Base-by-base conservation (phyloP, 2,329 filamentous ascomycete genomes). In the Aspergillaceae sp. region DNA sequence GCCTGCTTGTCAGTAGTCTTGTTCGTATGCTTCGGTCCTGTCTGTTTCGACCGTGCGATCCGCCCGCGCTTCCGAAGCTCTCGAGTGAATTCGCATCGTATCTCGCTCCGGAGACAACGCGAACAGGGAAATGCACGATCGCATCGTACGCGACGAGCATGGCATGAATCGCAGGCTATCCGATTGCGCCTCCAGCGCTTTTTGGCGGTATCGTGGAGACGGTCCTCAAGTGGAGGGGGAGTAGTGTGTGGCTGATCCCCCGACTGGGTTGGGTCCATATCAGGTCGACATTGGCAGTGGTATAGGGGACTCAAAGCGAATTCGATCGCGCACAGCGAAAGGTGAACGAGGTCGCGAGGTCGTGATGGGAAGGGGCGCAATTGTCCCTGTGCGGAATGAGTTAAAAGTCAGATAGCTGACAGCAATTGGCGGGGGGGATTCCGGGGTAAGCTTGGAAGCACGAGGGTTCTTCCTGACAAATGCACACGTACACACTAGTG, bases 1-100 rank as follows among this genome's bases (percentile, higher is more conserved):
- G 34, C 7, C 27, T 40, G 35, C 30, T 28, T 32, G 4, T 42
- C 41, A 30, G 38, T 37, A 44, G 47, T 30, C 47, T 49, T 7
- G 44, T 38, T 8, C 7, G 40, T 37, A 5, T 45, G 28, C 9
- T 45, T 50, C 8, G 51, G 44, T 11, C 53, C 57, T 11, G 91
- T 85, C 66, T 91, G 90, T 51, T 87, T 79, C 1, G 88, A 92
- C 11, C 64, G 63, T 9, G 65, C 63, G 33, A 88, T 89, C 62
- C 95, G 94, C 49, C 90, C 91, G 65, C 90, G 79, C 76, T 96
- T 96, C 72, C 95, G 94, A 53, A 88, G 82, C 68, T 94, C 88
- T 41, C 91, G 83, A 47, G 89, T 83, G 66, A 95, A 95, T 69
- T 95, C 87, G 71, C 90, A 96, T 34, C 49, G 55, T 7, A 58